Percentiles rank a stretch among this genome's conserved stretches.
These are phyloP conservation scores for sorghum (Sorghum bicolor) DNA, from an alignment of 176 grass and related monocot genomes.

Conservation along the genomic window DNA sequence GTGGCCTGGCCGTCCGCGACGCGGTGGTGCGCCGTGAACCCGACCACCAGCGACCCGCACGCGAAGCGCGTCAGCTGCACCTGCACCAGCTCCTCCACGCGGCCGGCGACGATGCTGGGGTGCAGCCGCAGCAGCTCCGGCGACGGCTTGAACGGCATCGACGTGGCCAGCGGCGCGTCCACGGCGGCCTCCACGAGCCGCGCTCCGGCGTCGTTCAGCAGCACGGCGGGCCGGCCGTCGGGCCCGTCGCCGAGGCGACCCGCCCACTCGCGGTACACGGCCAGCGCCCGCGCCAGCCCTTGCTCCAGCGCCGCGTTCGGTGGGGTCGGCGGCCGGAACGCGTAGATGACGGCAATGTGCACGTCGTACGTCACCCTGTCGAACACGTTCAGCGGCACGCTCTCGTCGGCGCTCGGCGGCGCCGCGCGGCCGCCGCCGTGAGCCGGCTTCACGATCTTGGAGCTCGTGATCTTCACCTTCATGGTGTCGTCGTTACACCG, in stretches of 20 bases:
- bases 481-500: background rate
- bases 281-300: conserved; percentile 40
- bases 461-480: conserved; percentile 49
- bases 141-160: conserved; percentile 41
- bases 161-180: conserved; percentile 38
- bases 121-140: conserved; percentile 46
- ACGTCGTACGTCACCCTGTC: conserved; percentile 61
- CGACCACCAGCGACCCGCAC: conserved; percentile 55
- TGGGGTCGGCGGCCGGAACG: conserved; percentile 58
- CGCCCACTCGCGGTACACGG: conserved; percentile 54
- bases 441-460: conserved; percentile 46
- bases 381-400: conserved; percentile 52
- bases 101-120: conserved; percentile 31
- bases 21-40: conserved; percentile 40
- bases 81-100: conserved; percentile 38
- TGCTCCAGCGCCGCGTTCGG: conserved; percentile 39
- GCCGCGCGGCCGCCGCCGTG: conserved; percentile 18
- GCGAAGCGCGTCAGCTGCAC: conserved; percentile 71
- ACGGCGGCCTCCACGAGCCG: conserved; percentile 52
- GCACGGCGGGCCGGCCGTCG: conserved; percentile 29
- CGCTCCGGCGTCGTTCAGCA: conserved; percentile 50
- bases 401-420: background rate
- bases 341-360: conserved; percentile 71
- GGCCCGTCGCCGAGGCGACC: conserved; percentile 36
- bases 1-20: conserved; percentile 61